Evolutionary conservation across 78 protist genomes (phyloP).

Genomic region (Tieghemostelium lacteum): DNA sequence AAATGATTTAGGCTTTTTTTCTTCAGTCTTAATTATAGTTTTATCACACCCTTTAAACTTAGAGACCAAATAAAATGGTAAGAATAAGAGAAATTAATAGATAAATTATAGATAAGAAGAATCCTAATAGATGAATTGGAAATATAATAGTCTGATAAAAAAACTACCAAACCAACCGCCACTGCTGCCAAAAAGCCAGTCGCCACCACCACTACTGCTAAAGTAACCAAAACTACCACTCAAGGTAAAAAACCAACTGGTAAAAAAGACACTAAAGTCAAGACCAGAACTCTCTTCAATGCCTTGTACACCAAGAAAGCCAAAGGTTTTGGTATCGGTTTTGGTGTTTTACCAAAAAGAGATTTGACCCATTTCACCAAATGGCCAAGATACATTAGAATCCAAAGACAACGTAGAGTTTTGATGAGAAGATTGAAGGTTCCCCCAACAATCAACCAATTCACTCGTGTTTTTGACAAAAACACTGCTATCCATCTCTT

Average conservation of each 20-base stretch:
- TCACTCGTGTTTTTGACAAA: conserved; percentile 95
- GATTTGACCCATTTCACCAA: conserved; percentile 94
- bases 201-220: background rate
- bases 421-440: conserved; percentile 95
- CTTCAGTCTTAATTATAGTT: background rate
- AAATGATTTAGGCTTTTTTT: background rate
- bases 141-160: conserved; percentile 10
- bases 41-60: background rate
- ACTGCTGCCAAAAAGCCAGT: conserved; percentile 39
- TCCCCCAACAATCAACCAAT: conserved; percentile 98
- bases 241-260: background rate
- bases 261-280: conserved; percentile 32
- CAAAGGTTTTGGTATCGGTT: conserved; percentile 87
- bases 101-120: background rate
- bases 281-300: conserved; percentile 46
- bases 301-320: conserved; percentile 29
- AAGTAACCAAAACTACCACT: too few species aligned
- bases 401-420: conserved; percentile 97
- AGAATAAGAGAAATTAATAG: background rate
- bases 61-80: too few species aligned
- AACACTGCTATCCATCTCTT: conserved; percentile 84
- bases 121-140: too few species aligned
- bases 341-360: conserved; percentile 77
- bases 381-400: conserved; percentile 98
- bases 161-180: background rate